A percentile compares a stretch with the other conserved stretches of the same genome.
Conservation (phyloP, 176 grass and related monocot species). For the Thinopyrum elongatum region DNA sequence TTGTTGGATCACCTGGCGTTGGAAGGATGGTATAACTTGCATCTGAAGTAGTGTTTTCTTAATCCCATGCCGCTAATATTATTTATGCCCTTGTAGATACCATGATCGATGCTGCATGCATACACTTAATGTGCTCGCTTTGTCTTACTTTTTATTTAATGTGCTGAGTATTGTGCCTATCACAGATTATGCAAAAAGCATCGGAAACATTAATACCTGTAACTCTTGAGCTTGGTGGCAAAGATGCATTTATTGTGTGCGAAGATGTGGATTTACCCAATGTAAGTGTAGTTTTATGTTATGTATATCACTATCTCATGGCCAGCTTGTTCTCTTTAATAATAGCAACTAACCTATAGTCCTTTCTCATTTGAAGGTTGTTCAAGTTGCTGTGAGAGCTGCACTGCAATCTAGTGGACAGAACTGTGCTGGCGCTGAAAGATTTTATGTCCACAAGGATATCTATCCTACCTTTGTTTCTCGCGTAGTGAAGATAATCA, state of each 20-base stretch:
- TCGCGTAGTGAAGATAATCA: constrained; percentile 74
- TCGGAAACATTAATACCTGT: constrained; percentile 94
- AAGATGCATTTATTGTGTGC: constrained; percentile 99
- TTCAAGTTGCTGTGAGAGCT: constrained; percentile 95
- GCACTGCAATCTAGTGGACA: constrained; percentile 95
- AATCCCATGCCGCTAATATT: constrained; percentile 8
- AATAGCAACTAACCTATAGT: constrained; percentile 7
- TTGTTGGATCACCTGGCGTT: constrained; percentile 98
- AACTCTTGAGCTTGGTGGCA: constrained; percentile 94
- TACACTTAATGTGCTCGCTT: not conserved
- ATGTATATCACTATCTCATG: constrained; percentile 7
- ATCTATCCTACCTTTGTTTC: constrained; percentile 81
- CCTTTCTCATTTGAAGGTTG: constrained; percentile 58
- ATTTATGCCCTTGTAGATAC: not conserved
- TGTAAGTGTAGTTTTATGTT: constrained; percentile 56
- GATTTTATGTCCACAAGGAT: constrained; percentile 96
- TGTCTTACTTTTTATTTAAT: constrained; percentile 14
- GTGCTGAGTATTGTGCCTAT: constrained; percentile 28
- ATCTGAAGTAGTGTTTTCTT: constrained; percentile 26
- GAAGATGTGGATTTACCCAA: constrained; percentile 95
- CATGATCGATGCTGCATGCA: not conserved
- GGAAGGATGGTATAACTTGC: constrained; percentile 77
- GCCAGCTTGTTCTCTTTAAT: constrained; percentile 7
- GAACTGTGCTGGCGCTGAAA: constrained; percentile 97
- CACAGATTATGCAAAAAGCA: constrained; percentile 92